Base-by-base conservation (phyloP, 345 rosid species). In the Clausena lansium region DNA sequence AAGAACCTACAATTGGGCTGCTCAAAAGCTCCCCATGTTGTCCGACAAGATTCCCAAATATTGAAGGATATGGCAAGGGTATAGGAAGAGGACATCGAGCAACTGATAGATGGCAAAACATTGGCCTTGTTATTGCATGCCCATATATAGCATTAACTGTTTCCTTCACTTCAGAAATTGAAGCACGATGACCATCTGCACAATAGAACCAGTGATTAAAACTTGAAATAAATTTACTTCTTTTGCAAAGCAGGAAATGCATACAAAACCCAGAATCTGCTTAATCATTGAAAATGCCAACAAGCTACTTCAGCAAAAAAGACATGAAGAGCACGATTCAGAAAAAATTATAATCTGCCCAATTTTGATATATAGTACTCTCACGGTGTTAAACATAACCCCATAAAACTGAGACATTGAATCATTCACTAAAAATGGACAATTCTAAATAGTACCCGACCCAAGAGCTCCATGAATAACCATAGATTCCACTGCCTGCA, bases 61-160 rank as follows among this genome's bases (percentile, higher is more conserved):
- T 96, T 70, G 93, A 87, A 74, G 99, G 99, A 84, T 92, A 94
- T 38, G 98, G 97, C 88, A 94, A 77, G 1, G 99, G 99, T 82
- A 96, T 79, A 0, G 97, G 97, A 59, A 96, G 97, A 63, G 99
- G 99, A 77, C 88, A 84, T n/a, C 76, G 87, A 0, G 94, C 83
- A n/a, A 80, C 88, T 1, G 98, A 92, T 9, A 91, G 81, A 77
- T 91, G 93, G 81, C 93, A 89, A 79, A 91, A 91, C 79, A 77
- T 81, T 5, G 93, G 96, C 80, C 81, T 86, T 7, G 76, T 73
- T n/a, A 14, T 60, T 39, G 83, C 81, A 67, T 78, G 80, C 71
- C 86, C 87, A 64, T 91, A 94, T 22, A 84, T 81, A 39, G 82
- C 84, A 79, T 86, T 75, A 36, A 94, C 80, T 5, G 82, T 80